Evolutionary conservation across 2,329 filamentous ascomycete species (phyloP).

Genomic region (Botrytis paeoniae): DNA sequence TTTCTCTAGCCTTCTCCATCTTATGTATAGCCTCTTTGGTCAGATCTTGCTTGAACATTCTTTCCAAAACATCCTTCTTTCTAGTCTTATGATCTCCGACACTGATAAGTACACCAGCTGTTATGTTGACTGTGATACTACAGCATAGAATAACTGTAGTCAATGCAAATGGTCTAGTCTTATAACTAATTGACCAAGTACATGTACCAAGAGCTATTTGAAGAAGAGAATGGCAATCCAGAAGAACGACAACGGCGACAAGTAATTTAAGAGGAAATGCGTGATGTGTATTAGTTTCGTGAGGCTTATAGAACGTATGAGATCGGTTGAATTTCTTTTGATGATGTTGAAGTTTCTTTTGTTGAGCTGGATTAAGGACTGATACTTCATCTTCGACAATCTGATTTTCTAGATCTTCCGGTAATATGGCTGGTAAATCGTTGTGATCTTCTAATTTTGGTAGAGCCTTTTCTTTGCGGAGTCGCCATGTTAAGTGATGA

Average conservation of each 20-base stretch:
- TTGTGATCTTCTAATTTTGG: conserved; percentile 59
- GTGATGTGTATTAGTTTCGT: conserved; percentile 78
- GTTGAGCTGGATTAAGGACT: conserved; percentile 64
- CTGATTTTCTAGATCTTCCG: conserved; percentile 34
- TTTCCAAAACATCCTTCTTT: conserved; percentile 82
- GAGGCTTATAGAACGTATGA: conserved; percentile 85
- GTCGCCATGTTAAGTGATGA: conserved; percentile 59
- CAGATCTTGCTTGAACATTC: conserved; percentile 72
- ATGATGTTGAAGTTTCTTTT: conserved; percentile 69
- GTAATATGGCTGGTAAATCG: conserved; percentile 49
- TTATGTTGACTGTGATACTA: conserved; percentile 74
- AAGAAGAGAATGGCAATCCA: conserved; percentile 76
- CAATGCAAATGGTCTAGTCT: conserved; percentile 64
- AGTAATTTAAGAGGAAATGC: conserved; percentile 74
- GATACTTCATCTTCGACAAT: conserved; percentile 47
- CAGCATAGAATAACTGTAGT: conserved; percentile 80
- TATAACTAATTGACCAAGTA: conserved; percentile 76
- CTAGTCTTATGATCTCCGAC: conserved; percentile 73
- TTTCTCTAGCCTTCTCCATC: conserved; percentile 39
- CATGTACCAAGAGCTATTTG: conserved; percentile 76
- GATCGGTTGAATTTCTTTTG: conserved; percentile 77
- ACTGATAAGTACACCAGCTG: conserved; percentile 71
- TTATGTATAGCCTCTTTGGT: conserved; percentile 59
- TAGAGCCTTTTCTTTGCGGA: conserved; percentile 54
- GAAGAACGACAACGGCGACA: conserved; percentile 71